Conservation (phyloP, 176 grass and related monocot genomes). For the Urochloa ruziziensis region DNA sequence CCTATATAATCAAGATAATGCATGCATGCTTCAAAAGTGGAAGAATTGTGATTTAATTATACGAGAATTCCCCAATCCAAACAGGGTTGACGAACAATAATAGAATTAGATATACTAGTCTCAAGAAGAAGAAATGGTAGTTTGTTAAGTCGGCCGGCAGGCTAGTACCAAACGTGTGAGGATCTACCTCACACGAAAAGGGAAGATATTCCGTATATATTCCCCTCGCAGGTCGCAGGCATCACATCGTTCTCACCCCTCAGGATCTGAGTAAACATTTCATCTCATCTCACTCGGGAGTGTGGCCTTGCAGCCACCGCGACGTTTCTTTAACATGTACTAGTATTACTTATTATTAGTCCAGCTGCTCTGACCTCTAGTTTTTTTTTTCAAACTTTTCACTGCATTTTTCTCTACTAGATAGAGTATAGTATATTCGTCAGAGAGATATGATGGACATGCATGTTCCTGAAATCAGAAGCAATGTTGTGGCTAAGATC, state of each 20-base stretch:
- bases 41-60: too few relatives aligned
- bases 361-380: not conserved
- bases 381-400: not conserved
- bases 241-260: not conserved
- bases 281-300: not conserved
- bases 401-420: not conserved
- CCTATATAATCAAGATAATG: too few relatives aligned
- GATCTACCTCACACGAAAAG: not conserved
- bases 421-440: not conserved
- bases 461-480: not conserved
- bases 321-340: not conserved
- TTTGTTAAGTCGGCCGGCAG: too few relatives aligned
- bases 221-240: too few relatives aligned
- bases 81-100: too few relatives aligned
- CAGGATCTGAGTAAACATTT: not conserved
- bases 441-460: not conserved
- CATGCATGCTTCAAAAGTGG: too few relatives aligned
- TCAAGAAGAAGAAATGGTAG: too few relatives aligned
- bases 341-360: not conserved
- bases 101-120: too few relatives aligned
- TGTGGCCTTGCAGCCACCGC: not conserved
- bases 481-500: constrained; percentile 15
- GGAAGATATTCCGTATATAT: not conserved
- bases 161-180: too few relatives aligned
- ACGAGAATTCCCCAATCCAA: too few relatives aligned